These are phyloP conservation scores for Macroventuria anomochaeta DNA, from an alignment of 2,329 filamentous ascomycete genomes.

Conservation along the genomic window DNA sequence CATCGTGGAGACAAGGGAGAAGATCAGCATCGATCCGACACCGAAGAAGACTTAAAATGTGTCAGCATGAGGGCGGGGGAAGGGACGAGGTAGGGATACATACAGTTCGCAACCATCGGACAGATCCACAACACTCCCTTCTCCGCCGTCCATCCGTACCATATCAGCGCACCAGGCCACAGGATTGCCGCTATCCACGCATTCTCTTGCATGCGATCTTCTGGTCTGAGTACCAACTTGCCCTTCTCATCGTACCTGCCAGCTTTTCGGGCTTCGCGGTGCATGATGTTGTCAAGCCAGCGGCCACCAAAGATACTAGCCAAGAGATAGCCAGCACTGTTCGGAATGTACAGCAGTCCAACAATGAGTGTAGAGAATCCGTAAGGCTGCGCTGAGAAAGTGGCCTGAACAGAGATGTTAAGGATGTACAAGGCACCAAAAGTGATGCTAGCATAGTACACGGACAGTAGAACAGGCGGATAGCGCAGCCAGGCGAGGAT, in stretches of 20 bases:
- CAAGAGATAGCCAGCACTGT: conserved; percentile 46
- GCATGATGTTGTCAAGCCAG: conserved; percentile 52
- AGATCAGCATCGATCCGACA: conserved; percentile 49
- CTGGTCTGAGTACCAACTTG: conserved; percentile 44
- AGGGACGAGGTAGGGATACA: background rate
- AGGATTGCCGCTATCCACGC: conserved; percentile 48
- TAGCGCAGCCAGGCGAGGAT: conserved; percentile 49
- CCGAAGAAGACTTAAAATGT: conserved; percentile 45
- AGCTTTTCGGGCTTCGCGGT: conserved; percentile 47
- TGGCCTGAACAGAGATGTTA: conserved; percentile 49
- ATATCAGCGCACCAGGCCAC: conserved; percentile 46
- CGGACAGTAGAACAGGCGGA: conserved; percentile 47
- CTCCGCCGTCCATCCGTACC: conserved; percentile 48
- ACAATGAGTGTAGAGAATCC: conserved; percentile 45
- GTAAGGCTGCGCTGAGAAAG: conserved; percentile 45
- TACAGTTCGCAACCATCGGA: conserved; percentile 48
- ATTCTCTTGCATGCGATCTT: conserved; percentile 52
- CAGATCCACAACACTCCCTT: conserved; percentile 43
- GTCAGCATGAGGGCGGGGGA: background rate
- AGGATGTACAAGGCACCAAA: conserved; percentile 50
- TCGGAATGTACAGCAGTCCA: conserved; percentile 50
- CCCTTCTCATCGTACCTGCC: conserved; percentile 46
- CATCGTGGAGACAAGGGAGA: conserved; percentile 49
- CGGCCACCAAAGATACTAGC: conserved; percentile 46
- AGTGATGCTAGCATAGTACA: conserved; percentile 51